phyloP scores from a whole-genome alignment of 169 alveolate genomes.

The Babesia sp. region DNA sequence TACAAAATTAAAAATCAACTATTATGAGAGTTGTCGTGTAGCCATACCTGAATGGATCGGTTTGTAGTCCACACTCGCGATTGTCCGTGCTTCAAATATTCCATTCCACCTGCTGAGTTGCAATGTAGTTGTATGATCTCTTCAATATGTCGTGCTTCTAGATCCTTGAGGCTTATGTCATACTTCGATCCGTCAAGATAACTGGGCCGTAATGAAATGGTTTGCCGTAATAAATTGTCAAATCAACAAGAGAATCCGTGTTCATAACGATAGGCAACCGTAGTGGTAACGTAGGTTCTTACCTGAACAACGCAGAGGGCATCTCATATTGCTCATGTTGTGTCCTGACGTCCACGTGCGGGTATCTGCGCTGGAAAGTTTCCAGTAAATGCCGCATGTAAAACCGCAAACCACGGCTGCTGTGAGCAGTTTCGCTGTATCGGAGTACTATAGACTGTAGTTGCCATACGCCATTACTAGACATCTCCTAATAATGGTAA shows the following conservation, averaged over 20 bases:
- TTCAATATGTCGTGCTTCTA: constrained; percentile 79
- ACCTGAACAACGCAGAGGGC: constrained; percentile 77
- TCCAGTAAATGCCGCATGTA: constrained; percentile 73
- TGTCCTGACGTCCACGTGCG: constrained; percentile 72
- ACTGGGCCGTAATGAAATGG: constrained; percentile 13
- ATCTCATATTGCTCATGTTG: constrained; percentile 80
- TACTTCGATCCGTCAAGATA: constrained; percentile 74
- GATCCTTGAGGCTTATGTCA: constrained; percentile 80
- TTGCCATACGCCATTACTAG: constrained; percentile 77
- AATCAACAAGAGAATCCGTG: neutral
- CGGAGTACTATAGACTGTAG: constrained; percentile 67
- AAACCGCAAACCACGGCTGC: constrained; percentile 76
- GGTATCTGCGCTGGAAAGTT: constrained; percentile 68
- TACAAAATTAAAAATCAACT: neutral
- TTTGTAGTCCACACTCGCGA: constrained; percentile 75
- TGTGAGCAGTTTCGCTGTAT: constrained; percentile 81
- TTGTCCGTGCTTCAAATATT: constrained; percentile 75
- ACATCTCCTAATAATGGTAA: too few species aligned
- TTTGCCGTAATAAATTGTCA: neutral
- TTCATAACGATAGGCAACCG: neutral
- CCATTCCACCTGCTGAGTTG: constrained; percentile 75
- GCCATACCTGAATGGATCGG: constrained; percentile 75
- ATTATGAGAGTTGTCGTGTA: neutral
- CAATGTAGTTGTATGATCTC: constrained; percentile 74
- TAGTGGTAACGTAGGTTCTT: neutral